phyloP scores from a whole-genome alignment of 1,139 yeast species.

The Scheffersomyces stambukii region DNA sequence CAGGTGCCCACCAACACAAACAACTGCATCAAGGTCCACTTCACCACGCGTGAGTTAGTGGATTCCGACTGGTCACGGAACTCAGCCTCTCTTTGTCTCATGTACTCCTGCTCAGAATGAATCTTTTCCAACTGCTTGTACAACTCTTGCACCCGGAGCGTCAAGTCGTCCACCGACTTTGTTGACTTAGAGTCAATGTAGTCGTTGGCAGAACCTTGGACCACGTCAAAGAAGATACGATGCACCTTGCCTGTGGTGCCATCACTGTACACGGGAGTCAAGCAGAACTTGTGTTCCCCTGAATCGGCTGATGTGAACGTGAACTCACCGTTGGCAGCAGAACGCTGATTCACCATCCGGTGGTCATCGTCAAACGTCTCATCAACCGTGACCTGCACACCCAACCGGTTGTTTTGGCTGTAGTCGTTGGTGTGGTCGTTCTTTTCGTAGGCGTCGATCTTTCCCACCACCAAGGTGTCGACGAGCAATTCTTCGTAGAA shows the following conservation, averaged over 20 bases:
- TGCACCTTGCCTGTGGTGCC: slow-evolving; percentile 31
- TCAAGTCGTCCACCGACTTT: slow-evolving; percentile 40
- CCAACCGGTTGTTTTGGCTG: slow-evolving; percentile 27
- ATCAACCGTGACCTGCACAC: slow-evolving; percentile 38
- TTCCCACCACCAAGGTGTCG: slow-evolving; percentile 43
- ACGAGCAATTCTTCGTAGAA: slow-evolving; percentile 43
- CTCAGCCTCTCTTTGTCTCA: slow-evolving; percentile 45
- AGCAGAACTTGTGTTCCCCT: slow-evolving; percentile 49
- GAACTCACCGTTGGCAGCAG: slow-evolving; percentile 38
- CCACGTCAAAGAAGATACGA: slow-evolving; percentile 44
- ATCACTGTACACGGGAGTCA: slow-evolving; percentile 40
- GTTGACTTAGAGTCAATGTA: slow-evolving; percentile 47
- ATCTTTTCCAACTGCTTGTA: slow-evolving; percentile 41
- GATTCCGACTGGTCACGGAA: slow-evolving; percentile 47
- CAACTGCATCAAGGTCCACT: slow-evolving; percentile 45
- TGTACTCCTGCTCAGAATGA: slow-evolving; percentile 43
- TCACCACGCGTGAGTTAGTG: slow-evolving; percentile 44
- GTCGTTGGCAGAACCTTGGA: slow-evolving; percentile 45
- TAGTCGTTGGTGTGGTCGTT: slow-evolving; percentile 28
- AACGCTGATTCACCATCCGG: slow-evolving; percentile 38
- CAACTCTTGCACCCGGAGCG: slow-evolving; percentile 34
- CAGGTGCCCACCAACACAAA: slow-evolving; percentile 46
- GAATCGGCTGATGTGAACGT: slow-evolving; percentile 40
- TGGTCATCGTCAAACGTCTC: slow-evolving; percentile 49
- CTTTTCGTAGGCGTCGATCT: slow-evolving; percentile 39